A percentile compares a stretch with the other conserved stretches of the same genome.
Conservation (phyloP, 345 rosid species). For the Euclidium syriacum region DNA sequence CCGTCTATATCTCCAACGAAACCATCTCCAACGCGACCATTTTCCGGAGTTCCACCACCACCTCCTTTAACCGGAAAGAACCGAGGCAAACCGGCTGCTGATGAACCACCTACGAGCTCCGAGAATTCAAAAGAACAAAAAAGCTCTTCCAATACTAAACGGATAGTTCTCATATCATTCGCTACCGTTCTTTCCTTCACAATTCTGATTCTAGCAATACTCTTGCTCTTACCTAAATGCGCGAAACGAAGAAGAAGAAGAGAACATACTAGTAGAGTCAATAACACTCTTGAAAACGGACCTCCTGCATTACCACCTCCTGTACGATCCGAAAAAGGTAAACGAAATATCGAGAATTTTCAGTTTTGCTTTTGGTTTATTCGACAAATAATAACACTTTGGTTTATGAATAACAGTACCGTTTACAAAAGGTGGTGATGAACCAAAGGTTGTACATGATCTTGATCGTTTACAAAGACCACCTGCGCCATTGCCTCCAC, state of each 20-base stretch:
- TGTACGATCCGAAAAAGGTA: conserved; percentile 62
- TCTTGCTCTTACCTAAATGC: conserved; percentile 56
- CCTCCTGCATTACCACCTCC: conserved; percentile 41
- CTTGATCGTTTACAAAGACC: conserved; percentile 37
- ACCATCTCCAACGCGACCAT: conserved; percentile 37
- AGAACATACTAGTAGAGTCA: conserved; percentile 44
- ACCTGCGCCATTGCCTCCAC: conserved; percentile 21
- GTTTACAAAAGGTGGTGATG: conserved; percentile 38
- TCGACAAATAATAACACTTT: neutral
- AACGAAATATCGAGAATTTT: conserved; percentile 13
- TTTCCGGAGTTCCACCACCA: conserved; percentile 39
- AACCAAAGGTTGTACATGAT: conserved; percentile 45
- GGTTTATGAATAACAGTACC: conserved; percentile 47
- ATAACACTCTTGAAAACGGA: conserved; percentile 41
- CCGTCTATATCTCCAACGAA: conserved; percentile 44
- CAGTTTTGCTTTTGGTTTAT: neutral
- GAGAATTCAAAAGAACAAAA: conserved; percentile 24
- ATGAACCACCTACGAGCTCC: conserved; percentile 58
- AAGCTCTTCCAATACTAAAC: conserved; percentile 45
- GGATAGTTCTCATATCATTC: conserved; percentile 68
- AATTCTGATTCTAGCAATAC: conserved; percentile 46
- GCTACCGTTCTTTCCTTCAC: conserved; percentile 54
- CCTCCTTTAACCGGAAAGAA: conserved; percentile 37
- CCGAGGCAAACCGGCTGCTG: conserved; percentile 51
- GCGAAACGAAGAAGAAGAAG: conserved; percentile 48